Base-by-base conservation (phyloP, 1,284 basidiomycete genomes). In the Rhizoctonia solani region DNA sequence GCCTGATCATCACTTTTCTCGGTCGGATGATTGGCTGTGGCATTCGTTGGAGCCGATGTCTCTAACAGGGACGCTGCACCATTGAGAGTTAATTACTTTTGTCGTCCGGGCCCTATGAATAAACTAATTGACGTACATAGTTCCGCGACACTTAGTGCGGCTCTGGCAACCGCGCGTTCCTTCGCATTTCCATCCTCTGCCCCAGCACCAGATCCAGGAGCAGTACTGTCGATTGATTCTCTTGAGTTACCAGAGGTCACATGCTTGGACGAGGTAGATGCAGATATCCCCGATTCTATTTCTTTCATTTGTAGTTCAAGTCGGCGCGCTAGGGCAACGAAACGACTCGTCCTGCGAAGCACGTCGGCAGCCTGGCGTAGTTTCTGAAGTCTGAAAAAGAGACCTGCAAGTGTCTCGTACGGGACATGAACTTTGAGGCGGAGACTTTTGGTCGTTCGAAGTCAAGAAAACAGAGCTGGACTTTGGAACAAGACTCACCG, bases 81-180 rank as follows among this genome's bases (percentile, higher is more conserved):
- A n/a, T n/a, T n/a, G n/a, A n/a, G n/a, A n/a, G n/a, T n/a, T 69
- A 49, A 29, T 68, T 66, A 46, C 9, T 9, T 23, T 71, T 58
- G 2, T 65, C 41, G 3, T 52, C 53, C 4, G 69, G 9, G 37
- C 8, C 8, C 16, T 30, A 25, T 71, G 58, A 25, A 61, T 37
- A 1, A 25, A 56, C n/a, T 56, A 14, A 44, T 2, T 9, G 19
- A 42, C 85, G 72, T 69, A 93, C 93, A 84, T 41, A 97, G 81
- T 76, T 98, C 94, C 0, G 94, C 92, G 3, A 96, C 87, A 44
- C 87, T 94, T 71, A 97, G 78, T 8, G 94, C 94, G 1, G 95
- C 93, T 76, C 95, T 95, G 2, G 93, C 89, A 72, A 96, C 87
- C 11, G 86, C 85, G 4, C 92, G 81, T 74, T 95, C 93, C 32